A percentile compares a stretch with the other conserved stretches of the same genome.
Evolutionary conservation across 2,329 filamentous ascomycete genomes (phyloP).

Genomic region (Venturia carpophila): DNA sequence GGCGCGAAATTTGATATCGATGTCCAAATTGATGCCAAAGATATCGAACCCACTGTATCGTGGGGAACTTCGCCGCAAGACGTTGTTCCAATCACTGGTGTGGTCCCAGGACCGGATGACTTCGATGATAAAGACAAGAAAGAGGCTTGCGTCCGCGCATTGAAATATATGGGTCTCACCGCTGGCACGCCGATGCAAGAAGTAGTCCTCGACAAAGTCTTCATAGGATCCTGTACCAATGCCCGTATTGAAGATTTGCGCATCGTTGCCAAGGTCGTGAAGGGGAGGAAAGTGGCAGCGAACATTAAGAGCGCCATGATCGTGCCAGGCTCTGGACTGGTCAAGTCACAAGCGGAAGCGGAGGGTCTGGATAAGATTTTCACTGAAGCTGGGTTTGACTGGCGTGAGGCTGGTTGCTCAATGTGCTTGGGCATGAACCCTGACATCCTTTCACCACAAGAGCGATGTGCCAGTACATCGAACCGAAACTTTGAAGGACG

Average conservation of each 20-base stretch:
- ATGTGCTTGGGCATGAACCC: slow-evolving; percentile 99
- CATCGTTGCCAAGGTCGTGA: slow-evolving; percentile 75
- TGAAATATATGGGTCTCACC: slow-evolving; percentile 93
- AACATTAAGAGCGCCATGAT: slow-evolving; percentile 95
- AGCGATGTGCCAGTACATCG: slow-evolving; percentile 90
- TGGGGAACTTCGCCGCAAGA: slow-evolving; percentile 98
- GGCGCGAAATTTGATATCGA: slow-evolving; percentile 85
- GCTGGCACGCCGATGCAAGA: slow-evolving; percentile 86
- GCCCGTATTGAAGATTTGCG: slow-evolving; percentile 92
- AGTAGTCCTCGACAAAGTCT: slow-evolving; percentile 89
- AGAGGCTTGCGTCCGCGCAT: slow-evolving; percentile 66
- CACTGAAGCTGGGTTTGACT: slow-evolving; percentile 85
- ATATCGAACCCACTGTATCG: slow-evolving; percentile 86
- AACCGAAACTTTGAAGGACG: slow-evolving; percentile 98
- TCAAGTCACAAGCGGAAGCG: slow-evolving; percentile 83
- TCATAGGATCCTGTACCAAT: slow-evolving; percentile 97
- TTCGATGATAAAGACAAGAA: slow-evolving; percentile 77
- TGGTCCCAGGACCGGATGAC: slow-evolving; percentile 83
- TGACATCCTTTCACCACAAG: slow-evolving; percentile 84
- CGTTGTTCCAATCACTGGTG: slow-evolving; percentile 85
- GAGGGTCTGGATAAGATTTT: slow-evolving; percentile 95
- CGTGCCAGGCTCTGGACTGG: slow-evolving; percentile 87
- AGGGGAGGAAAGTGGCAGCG: slow-evolving; percentile 75
- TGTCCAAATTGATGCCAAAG: slow-evolving; percentile 82
- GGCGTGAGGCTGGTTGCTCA: slow-evolving; percentile 95